Conservation (phyloP, 1,284 basidiomycete genomes). For the Lignosus rhinocerotis region DNA sequence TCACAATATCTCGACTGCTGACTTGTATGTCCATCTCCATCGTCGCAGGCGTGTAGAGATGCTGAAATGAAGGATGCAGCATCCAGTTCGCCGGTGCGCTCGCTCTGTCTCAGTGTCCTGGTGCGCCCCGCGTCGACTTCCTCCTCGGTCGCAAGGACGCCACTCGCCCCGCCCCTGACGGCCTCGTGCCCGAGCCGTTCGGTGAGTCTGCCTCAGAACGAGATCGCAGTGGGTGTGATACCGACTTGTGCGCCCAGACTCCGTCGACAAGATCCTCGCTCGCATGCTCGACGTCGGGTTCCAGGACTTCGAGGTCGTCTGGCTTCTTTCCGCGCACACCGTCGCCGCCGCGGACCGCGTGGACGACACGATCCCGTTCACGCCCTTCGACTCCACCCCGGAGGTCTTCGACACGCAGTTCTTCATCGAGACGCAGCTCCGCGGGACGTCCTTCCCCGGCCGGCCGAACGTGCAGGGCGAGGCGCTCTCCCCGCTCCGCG, state of each 20-base stretch:
- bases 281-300: background rate
- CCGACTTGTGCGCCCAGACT: constrained; percentile 22
- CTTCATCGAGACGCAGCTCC: background rate
- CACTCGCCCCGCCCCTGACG: constrained; percentile 33
- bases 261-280: constrained; percentile 26
- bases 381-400: background rate
- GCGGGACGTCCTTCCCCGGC: constrained; percentile 38
- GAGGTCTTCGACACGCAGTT: background rate
- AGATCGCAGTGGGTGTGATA: background rate
- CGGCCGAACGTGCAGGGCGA: constrained; percentile 35
- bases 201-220: background rate
- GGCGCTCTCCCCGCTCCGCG: constrained; percentile 35
- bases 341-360: background rate
- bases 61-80: background rate
- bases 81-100: constrained; percentile 43
- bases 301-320: background rate
- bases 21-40: background rate
- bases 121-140: constrained; percentile 40
- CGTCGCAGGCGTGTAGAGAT: background rate
- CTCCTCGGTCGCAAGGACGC: constrained; percentile 34
- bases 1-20: background rate
- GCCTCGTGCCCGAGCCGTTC: constrained; percentile 39
- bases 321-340: background rate
- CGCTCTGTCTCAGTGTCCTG: constrained; percentile 41
- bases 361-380: background rate